These are phyloP conservation scores for Niveomyces coronatus DNA, from an alignment of 2,329 filamentous ascomycete species.

Conservation along the genomic window DNA sequence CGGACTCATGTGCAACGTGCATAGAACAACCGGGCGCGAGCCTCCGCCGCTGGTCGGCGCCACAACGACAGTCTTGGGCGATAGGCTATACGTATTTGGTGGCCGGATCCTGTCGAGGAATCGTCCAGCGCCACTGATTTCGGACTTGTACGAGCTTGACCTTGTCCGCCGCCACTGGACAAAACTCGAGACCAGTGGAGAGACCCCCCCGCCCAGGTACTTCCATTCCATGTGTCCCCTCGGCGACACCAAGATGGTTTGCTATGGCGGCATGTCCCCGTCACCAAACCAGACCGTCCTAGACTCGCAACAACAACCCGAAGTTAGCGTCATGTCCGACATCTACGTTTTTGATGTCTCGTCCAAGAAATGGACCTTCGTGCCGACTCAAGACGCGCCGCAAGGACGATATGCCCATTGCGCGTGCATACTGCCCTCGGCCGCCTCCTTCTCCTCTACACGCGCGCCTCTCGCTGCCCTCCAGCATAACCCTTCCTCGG, in stretches of 20 bases:
- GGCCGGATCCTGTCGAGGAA: constrained; percentile 78
- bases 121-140: constrained; percentile 68
- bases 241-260: constrained; percentile 92
- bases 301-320: constrained; percentile 55
- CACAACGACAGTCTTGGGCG: constrained; percentile 87
- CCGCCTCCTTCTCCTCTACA: constrained; percentile 75
- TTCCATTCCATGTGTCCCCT: constrained; percentile 94
- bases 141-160: constrained; percentile 88
- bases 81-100: constrained; percentile 95
- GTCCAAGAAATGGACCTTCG: constrained; percentile 73
- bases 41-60: constrained; percentile 88
- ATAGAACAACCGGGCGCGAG: constrained; percentile 80
- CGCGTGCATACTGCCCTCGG: constrained; percentile 81
- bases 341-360: constrained; percentile 90
- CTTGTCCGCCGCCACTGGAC: constrained; percentile 88
- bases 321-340: constrained; percentile 96
- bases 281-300: constrained; percentile 40
- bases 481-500: constrained; percentile 75
- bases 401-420: constrained; percentile 96
- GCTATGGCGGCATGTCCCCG: constrained; percentile 97
- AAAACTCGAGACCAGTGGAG: constrained; percentile 73
- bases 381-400: constrained; percentile 70
- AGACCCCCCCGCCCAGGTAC: constrained; percentile 83
- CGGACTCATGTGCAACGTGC: constrained; percentile 61
- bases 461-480: constrained; percentile 77